These are phyloP conservation scores for Aspergillus nomiae DNA, from an alignment of 2,329 filamentous ascomycete genomes.

Conservation along the genomic window DNA sequence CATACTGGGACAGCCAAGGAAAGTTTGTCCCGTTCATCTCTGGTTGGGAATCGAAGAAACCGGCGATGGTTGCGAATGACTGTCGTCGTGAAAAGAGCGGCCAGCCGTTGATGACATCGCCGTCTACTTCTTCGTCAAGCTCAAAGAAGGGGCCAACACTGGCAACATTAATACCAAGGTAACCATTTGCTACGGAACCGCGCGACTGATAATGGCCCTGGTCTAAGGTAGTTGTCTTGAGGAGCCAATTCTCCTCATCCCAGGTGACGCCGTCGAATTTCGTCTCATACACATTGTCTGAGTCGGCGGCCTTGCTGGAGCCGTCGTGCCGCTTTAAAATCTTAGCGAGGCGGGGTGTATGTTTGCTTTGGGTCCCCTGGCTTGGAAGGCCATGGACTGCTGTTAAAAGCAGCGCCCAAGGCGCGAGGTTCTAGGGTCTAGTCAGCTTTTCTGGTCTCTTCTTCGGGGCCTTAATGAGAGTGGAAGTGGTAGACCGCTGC, in stretches of 20 bases:
- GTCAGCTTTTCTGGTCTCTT: neutral
- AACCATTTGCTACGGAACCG: slow-evolving; percentile 64
- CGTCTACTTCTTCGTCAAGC: slow-evolving; percentile 52
- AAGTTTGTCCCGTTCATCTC: slow-evolving; percentile 65
- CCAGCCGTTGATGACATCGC: slow-evolving; percentile 65
- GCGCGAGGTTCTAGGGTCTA: slow-evolving; percentile 8
- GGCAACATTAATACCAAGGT: slow-evolving; percentile 65
- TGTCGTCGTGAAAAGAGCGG: slow-evolving; percentile 65
- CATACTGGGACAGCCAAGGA: slow-evolving; percentile 68
- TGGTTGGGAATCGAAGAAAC: slow-evolving; percentile 65
- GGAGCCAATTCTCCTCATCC: slow-evolving; percentile 60
- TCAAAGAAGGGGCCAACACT: slow-evolving; percentile 67
- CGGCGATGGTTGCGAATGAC: slow-evolving; percentile 67
- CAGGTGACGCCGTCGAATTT: slow-evolving; percentile 57
- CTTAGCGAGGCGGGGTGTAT: slow-evolving; percentile 22
- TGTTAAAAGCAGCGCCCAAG: slow-evolving; percentile 11
- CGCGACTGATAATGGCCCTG: slow-evolving; percentile 64
- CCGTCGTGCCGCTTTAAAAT: slow-evolving; percentile 22
- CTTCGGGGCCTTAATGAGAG: neutral
- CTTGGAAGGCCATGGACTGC: slow-evolving; percentile 1
- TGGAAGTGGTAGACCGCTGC: neutral
- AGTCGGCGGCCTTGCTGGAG: slow-evolving; percentile 10
- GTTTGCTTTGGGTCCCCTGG: neutral
- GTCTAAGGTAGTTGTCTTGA: slow-evolving; percentile 56
- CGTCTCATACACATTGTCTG: slow-evolving; percentile 47